Evolutionary conservation across 179 eudicot genomes (phyloP).

Genomic region (Beta corolliflora): DNA sequence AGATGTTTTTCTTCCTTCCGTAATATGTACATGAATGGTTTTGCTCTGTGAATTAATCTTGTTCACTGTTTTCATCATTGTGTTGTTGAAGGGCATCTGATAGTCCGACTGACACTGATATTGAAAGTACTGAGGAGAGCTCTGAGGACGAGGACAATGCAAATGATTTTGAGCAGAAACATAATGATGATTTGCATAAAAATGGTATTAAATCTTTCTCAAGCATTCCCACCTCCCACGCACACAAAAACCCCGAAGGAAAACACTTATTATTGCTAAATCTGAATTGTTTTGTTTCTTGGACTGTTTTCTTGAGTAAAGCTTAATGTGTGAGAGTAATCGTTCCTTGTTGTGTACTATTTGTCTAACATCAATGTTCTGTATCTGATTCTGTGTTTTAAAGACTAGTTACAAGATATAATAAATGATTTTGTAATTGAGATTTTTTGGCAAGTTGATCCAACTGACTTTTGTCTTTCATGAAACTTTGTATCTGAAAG

Average conservation of each 20-base stretch:
- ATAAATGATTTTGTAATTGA: too few relatives aligned
- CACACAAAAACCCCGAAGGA: neutral
- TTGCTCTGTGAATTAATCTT: neutral
- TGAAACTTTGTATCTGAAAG: neutral
- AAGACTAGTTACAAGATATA: neutral
- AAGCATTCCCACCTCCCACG: neutral
- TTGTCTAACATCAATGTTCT: neutral
- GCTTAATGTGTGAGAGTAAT: neutral
- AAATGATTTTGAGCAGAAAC: constrained; percentile 34
- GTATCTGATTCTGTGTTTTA: neutral
- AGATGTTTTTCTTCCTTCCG: neutral
- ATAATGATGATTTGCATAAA: constrained; percentile 40
- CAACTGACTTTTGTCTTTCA: neutral
- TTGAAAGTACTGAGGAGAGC: constrained; percentile 51
- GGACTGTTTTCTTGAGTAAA: neutral
- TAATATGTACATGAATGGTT: neutral
- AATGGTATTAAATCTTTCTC: constrained; percentile 36
- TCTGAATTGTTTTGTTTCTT: neutral
- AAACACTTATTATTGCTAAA: neutral
- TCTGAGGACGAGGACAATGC: constrained; percentile 52
- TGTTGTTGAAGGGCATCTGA: constrained; percentile 46
- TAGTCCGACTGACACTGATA: constrained; percentile 54
- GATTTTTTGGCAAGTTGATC: neutral
- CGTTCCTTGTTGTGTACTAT: neutral
- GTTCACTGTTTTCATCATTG: constrained; percentile 14